Evolutionary conservation across 2,329 filamentous ascomycete genomes (phyloP), one percentile per base, ranked within the genome.

Genomic region (Apiospora koreana): DNA sequence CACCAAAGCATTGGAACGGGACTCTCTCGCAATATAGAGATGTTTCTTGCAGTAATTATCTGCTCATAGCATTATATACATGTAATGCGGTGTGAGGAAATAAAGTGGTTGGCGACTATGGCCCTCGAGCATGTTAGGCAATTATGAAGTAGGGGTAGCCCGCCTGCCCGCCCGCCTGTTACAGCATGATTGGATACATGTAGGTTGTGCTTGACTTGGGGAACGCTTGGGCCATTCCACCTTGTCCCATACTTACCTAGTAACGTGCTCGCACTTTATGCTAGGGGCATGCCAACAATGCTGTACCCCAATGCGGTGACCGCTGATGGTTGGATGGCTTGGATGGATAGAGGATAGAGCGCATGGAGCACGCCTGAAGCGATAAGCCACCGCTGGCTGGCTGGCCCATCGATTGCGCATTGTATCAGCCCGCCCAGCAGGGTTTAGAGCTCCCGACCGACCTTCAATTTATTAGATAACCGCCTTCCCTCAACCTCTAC

Each of bases 381-480:
- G 54, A 62, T 62, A 62, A 62, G 54, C 54, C 54, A 58, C 50
- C 54, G 21, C 54, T 38, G 41, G 4, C 38, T 41, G 38, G 9
- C 38, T 41, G 14, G 18, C 31, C 54, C 18, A 62, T 62, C n/a
- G 54, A 62, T 62, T 62, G 54, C 54, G 31, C 31, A 62, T 38
- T 62, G 54, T 62, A 38, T 62, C 54, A 62, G 31, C 54, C 50
- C 14, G 12, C 41, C 41, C 41, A 43, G 41, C 41, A 43, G 54
- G 31, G 54, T 31, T 62, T 62, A 38, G 54, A 62, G 54, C 54
- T 62, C 25, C 54, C 54, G 28, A 62, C 54, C 54, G 31, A 23
- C 54, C 54, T 62, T 38, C 54, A 62, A 62, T 62, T 62, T 62
- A 62, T 62, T 31, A 23, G 54, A 62, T 62, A 62, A 31, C 54